Evolutionary conservation across 805 yeast genomes (phyloP).

Genomic region (Pichia manshurica): DNA sequence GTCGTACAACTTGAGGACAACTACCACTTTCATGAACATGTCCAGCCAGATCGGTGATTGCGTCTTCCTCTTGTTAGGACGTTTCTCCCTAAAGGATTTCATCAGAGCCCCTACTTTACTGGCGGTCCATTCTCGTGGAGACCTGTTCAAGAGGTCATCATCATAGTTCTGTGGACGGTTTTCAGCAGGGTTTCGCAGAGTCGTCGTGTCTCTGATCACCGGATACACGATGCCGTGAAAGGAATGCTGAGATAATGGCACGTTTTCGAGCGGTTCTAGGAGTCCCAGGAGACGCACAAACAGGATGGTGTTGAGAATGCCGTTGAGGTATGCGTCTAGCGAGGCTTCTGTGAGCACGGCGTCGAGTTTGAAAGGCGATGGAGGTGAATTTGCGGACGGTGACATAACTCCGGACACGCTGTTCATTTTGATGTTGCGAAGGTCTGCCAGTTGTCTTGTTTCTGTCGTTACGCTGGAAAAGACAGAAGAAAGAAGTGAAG

Average conservation of each 20-base stretch:
- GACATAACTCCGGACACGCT: no score
- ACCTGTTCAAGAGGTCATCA: slow-evolving; percentile 1
- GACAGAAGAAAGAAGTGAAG: no score
- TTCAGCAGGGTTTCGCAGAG: not conserved
- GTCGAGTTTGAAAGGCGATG: no score
- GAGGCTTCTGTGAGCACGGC: not conserved
- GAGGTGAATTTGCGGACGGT: no score
- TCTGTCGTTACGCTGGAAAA: no score
- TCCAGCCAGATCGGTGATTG: not conserved
- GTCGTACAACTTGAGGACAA: slow-evolving; percentile 19
- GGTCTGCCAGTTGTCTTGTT: no score
- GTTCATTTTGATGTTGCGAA: no score
- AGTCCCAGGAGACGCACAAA: slow-evolving; percentile 63
- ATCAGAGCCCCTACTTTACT: not conserved
- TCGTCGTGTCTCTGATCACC: not conserved
- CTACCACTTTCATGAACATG: slow-evolving; percentile 1
- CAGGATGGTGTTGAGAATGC: slow-evolving; percentile 59
- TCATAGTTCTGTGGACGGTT: not conserved
- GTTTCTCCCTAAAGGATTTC: not conserved
- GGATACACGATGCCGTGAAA: not conserved
- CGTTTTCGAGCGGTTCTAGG: not conserved
- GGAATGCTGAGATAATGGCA: not conserved
- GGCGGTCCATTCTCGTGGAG: not conserved
- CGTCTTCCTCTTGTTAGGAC: not conserved
- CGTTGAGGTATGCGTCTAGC: slow-evolving; percentile 51